Evolutionary conservation across 2,329 filamentous ascomycete species (phyloP), one percentile per base, ranked within the genome.

Genomic region (Ceratocystis diversiconidia): DNA sequence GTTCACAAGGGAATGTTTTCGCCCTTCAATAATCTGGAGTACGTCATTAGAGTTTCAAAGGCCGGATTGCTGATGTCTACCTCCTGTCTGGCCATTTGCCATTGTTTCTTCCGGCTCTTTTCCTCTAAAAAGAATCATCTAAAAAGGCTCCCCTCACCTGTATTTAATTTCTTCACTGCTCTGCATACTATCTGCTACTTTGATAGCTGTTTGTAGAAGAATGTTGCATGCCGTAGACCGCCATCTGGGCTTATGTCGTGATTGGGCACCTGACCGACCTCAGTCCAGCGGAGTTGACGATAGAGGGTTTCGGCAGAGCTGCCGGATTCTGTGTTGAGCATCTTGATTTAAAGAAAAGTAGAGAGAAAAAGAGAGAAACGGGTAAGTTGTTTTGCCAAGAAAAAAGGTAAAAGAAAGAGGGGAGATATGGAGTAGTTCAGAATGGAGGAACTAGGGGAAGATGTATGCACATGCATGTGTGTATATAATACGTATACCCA

Each of bases 131-230:
- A 25, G 15, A 5, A 25, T 41, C 36, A 15, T 41, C 36, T 52
- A 3, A 22, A 59, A 59, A 59, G 30, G 30, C 55, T 30, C 22
- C 25, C 15, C 19, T 12, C 48, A n/a, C 36, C 52, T 32, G 2
- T 6, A 19, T 17, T n/a, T 17, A 10, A 44, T 32, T 30, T 12
- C 19, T 57, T 32, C 1, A 57, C 28, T 6, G n/a, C 6, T 28
- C 17, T 25, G 52, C 19, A 8, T 30, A 15, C 12, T 28, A 57
- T 32, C 28, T 30, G 5, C 28, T 28, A 32, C 52, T 30, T 25
- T 30, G 61, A 59, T 12, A 86, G 73, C 66, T 82, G 77, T 73
- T 85, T 85, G 72, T 84, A 86, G 70, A 84, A 83, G 69, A 84
- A 82, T 0, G 79, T 77, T 63, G 78, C 79, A 68, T 79, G 79